Evolutionary conservation across 768 basidiomycete species (phyloP).

Genomic region (Mycena galopus): DNA sequence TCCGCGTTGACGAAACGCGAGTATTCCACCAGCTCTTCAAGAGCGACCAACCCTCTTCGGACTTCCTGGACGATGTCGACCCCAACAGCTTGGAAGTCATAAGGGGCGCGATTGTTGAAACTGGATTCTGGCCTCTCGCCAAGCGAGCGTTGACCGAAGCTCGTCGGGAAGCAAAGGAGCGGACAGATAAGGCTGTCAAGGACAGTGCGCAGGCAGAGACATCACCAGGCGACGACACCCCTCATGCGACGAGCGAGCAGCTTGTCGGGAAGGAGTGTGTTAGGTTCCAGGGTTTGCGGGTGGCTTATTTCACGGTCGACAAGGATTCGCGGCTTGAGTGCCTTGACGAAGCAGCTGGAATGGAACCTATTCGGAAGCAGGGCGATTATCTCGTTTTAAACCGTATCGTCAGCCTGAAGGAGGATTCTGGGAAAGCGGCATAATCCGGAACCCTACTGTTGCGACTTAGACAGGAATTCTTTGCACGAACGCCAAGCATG

Average conservation of each 20-base stretch:
- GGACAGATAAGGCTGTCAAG: conserved; percentile 72
- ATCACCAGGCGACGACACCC: conserved; percentile 64
- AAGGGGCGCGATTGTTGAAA: conserved; percentile 86
- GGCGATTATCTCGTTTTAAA: conserved; percentile 91
- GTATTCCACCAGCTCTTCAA: conserved; percentile 96
- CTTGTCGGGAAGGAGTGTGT: conserved; percentile 92
- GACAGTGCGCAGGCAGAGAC: conserved; percentile 54
- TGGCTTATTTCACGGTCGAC: conserved; percentile 96
- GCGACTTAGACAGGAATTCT: too few species aligned
- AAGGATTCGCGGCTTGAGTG: conserved; percentile 81
- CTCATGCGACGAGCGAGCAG: conserved; percentile 81
- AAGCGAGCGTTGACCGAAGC: conserved; percentile 76
- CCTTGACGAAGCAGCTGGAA: conserved; percentile 66
- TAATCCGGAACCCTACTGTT: not conserved
- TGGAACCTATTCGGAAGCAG: conserved; percentile 59
- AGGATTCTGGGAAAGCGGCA: conserved; percentile 82
- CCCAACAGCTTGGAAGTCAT: conserved; percentile 85
- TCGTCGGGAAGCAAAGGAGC: conserved; percentile 69
- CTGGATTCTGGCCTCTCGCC: conserved; percentile 89
- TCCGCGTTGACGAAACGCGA: conserved; percentile 88
- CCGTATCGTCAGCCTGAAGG: conserved; percentile 93
- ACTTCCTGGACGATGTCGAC: conserved; percentile 88
- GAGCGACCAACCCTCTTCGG: conserved; percentile 88
- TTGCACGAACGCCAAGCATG: too few species aligned
- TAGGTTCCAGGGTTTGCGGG: conserved; percentile 95